Base-by-base conservation (phyloP, 306 rosid species). In the Trifolium dubium region DNA sequence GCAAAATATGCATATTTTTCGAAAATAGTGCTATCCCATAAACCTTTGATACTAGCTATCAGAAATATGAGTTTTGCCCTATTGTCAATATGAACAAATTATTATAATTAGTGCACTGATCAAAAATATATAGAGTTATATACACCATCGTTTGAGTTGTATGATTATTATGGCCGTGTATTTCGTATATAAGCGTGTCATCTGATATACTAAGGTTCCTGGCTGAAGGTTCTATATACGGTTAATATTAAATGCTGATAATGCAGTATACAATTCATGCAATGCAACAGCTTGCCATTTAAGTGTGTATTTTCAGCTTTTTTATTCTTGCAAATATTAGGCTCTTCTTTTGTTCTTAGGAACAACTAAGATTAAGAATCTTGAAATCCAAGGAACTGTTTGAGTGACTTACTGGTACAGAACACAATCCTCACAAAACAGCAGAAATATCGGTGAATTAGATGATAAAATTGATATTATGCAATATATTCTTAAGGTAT, bases 301-400 rank as follows among this genome's bases (percentile, higher is more conserved):
- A 32, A 32, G 5, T 66, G 35, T 32, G 1, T 32, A 32, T 32
- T 32, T 32, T 32, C 4, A 5, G 5, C 35, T 32, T 39, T 39
- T 39, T 39, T 39, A 39, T 9, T 39, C 44, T 39, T 8, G 44
- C 2, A 39, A 39, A 39, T 39, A 39, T 39, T 8, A 1, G 44
- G 11, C 11, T 8, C 11, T 39, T 60, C 12, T 35, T n/a, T 73
- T 35, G 59, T 89, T 67, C 23, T 8, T 60, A 80, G 67, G 80
- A 80, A 92, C 96, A 55, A 86, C 93, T 4, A 89, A 88, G 80
- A 73, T 75, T 10, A 88, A 86, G 84, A 88, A 92, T 62, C 60
- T 92, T 64, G 87, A 86, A 8, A 35, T 35, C 4, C 39, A 35
- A 35, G 39, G 4, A 35, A 35, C 39, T 6, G 39, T 35, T 35